Evolutionary conservation across 495 filamentous ascomycete genomes (phyloP), one percentile per base, ranked within the genome.

Genomic region (Aspergillus biplanus): DNA sequence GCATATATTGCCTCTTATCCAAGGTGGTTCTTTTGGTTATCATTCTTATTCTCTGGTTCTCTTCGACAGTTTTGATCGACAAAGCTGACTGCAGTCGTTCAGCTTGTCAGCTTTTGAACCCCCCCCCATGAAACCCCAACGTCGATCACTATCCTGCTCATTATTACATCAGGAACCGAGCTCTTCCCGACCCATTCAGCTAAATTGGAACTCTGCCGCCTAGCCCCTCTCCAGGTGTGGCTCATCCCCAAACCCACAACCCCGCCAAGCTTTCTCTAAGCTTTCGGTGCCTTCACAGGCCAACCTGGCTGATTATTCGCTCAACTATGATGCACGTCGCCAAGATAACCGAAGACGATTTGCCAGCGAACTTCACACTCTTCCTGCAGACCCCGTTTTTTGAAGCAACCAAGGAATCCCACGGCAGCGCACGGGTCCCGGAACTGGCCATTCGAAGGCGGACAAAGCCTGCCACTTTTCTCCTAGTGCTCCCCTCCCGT

Each of bases 191-290:
- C 21, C 21, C 21, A 27, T 27, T 27, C 21, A 27, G 21, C 21
- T 27, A 27, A 27, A 27, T 27, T 4, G 39, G n/a, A 44, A 44
- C 39, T 44, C 39, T 44, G 39, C 6, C 21, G 16, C 47, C 47
- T 50, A 4, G 47, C 27, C 7, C 16, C 21, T 18, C 9, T 50
- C 47, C 21, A 18, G 47, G 47, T 18, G 6, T 18, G 9, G 6
- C 47, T 50, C 16, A 7, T 27, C 47, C 47, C 27, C 47, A 1
- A 48, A 34, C 59, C 59, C 61, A 35, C 52, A 34, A 18, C 31
- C 46, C 55, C 56, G 67, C 61, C 58, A 69, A 69, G 67, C 67
- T 69, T 69, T 69, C 63, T 63, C 58, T 39, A 69, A 69, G 67
- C 67, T 66, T 69, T 64, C 53, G 52, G 47, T 46, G 34, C 63